Percentiles rank a stretch among this genome's conserved stretches.
phyloP scores from a whole-genome alignment of 257 asterid species.

The Capsicum baccatum region DNA sequence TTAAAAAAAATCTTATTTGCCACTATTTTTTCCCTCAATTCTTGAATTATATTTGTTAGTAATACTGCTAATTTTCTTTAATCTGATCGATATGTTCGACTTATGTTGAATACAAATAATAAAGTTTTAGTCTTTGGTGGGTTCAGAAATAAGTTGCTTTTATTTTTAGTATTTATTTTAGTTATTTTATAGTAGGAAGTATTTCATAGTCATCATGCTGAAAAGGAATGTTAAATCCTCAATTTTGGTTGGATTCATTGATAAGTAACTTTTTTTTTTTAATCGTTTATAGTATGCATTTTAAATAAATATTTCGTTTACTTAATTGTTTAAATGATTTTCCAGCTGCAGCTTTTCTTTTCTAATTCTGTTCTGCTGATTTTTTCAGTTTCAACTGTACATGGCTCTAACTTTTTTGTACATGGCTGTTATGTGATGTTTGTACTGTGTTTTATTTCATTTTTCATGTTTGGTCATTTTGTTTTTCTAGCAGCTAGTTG shows the following conservation, averaged over 20 bases:
- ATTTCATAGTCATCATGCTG: neutral
- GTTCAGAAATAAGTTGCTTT: neutral
- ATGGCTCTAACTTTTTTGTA: neutral
- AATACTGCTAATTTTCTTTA: neutral
- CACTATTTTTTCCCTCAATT: neutral
- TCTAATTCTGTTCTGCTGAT: slow-evolving; percentile 1
- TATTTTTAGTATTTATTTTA: neutral
- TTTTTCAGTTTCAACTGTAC: neutral
- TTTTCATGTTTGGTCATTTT: neutral
- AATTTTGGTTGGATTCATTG: neutral
- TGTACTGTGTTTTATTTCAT: neutral
- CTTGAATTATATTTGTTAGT: neutral
- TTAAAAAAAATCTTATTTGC: neutral
- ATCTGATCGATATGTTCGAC: neutral
- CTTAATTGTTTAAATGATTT: slow-evolving; percentile 1
- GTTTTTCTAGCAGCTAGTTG: too few relatives aligned
- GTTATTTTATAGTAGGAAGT: neutral
- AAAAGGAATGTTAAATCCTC: neutral
- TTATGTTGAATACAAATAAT: neutral
- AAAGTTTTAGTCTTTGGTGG: slow-evolving; percentile 9
- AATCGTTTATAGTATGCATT: neutral
- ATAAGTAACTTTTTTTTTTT: neutral
- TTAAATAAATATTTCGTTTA: neutral
- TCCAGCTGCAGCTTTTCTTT: neutral
- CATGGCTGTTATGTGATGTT: neutral